These are phyloP conservation scores for Clarireedia homoeocarpa DNA, from an alignment of 2,329 filamentous ascomycete species.

Conservation along the genomic window DNA sequence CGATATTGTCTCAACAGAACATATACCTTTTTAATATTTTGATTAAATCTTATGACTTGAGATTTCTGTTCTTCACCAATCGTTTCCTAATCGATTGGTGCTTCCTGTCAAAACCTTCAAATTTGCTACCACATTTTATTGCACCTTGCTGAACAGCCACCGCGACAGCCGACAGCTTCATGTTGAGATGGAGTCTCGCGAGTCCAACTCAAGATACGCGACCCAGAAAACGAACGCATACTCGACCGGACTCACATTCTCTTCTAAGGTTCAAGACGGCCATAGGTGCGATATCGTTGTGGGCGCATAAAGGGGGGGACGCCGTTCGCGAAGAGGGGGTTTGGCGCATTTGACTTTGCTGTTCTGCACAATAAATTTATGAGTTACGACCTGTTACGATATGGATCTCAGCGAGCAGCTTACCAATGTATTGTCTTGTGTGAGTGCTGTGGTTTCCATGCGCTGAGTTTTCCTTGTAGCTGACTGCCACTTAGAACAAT, in stretches of 20 bases:
- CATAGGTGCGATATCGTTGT: slow-evolving; percentile 1
- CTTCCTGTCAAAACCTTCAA: neutral
- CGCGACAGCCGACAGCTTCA: slow-evolving; percentile 10
- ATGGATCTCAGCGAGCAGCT: slow-evolving; percentile 31
- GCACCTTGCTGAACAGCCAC: slow-evolving; percentile 7
- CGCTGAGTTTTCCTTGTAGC: neutral
- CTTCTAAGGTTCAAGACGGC: neutral
- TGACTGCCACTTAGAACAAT: slow-evolving; percentile 22
- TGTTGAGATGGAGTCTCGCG: slow-evolving; percentile 28
- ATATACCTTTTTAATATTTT: neutral
- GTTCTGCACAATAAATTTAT: slow-evolving; percentile 9
- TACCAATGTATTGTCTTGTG: slow-evolving; percentile 30
- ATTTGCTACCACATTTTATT: neutral
- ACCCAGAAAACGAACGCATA: slow-evolving; percentile 11
- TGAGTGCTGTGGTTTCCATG: slow-evolving; percentile 12
- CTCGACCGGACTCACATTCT: neutral
- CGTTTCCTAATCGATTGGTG: neutral
- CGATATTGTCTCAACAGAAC: neutral
- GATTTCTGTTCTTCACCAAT: neutral
- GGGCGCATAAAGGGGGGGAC: slow-evolving; percentile 5
- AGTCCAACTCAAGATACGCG: slow-evolving; percentile 19
- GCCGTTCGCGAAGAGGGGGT: slow-evolving; percentile 3
- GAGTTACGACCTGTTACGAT: slow-evolving; percentile 17
- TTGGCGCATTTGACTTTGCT: slow-evolving; percentile 1
- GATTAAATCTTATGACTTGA: neutral